phyloP scores from a whole-genome alignment of 2,329 filamentous ascomycete species.

The Aspergillus sp. region DNA sequence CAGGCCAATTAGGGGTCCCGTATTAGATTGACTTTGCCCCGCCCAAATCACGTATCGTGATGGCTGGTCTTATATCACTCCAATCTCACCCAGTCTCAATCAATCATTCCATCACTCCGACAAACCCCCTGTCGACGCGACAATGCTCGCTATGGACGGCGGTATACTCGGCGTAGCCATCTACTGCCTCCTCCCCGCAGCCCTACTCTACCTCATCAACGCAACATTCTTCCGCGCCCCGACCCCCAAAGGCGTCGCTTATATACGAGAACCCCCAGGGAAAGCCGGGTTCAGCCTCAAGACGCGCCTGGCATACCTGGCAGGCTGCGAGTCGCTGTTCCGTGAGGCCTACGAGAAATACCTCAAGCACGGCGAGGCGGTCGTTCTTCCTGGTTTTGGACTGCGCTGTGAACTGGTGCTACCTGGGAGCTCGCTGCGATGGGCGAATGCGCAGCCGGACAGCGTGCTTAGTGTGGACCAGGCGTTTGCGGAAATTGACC shows the following conservation, averaged over 20 bases:
- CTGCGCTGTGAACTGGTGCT: conserved; percentile 45
- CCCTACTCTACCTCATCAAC: conserved; percentile 3
- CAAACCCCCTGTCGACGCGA: neutral
- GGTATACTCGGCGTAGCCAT: neutral
- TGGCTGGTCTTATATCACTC: neutral
- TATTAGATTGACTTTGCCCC: neutral
- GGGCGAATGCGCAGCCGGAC: conserved; percentile 44
- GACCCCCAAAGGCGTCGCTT: neutral
- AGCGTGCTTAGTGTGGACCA: conserved; percentile 32
- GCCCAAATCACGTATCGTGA: neutral
- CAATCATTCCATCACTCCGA: too few relatives aligned
- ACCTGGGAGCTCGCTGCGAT: conserved; percentile 42
- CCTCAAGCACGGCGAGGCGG: conserved; percentile 43
- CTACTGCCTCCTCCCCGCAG: neutral
- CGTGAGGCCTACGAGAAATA: conserved; percentile 32
- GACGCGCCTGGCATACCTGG: neutral
- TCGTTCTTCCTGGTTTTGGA: conserved; percentile 44
- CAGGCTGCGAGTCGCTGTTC: conserved; percentile 6
- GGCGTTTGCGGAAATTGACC: conserved; percentile 38
- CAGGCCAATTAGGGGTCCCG: neutral
- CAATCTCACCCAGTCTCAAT: neutral
- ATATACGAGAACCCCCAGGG: conserved; percentile 1
- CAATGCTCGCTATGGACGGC: neutral
- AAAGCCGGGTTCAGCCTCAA: conserved; percentile 2
- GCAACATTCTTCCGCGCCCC: neutral